These are phyloP conservation scores for Auricularia sp. DNA, from an alignment of 768 basidiomycete species.

Conservation along the genomic window DNA sequence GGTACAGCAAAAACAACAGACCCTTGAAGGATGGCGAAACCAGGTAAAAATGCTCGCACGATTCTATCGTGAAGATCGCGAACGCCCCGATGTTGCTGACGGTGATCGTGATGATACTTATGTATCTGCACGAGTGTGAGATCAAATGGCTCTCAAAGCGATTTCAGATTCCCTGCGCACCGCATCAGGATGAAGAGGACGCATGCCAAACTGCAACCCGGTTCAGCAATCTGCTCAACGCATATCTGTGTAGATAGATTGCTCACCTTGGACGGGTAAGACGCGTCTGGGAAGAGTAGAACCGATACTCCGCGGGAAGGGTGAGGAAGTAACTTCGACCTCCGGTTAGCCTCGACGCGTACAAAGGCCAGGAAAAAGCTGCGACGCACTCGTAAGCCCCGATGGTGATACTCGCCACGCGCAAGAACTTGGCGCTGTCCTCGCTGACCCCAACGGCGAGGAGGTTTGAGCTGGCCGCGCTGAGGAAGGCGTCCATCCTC, in stretches of 20 bases:
- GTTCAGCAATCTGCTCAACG: neutral
- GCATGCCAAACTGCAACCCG: slow-evolving; percentile 25
- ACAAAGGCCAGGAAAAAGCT: neutral
- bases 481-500: no score
- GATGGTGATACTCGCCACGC: slow-evolving; percentile 27
- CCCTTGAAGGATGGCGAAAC: slow-evolving; percentile 55
- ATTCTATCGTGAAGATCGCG: slow-evolving; percentile 32
- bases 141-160: neutral
- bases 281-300: slow-evolving; percentile 20
- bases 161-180: slow-evolving; percentile 15
- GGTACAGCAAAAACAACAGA: slow-evolving; percentile 12
- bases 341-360: neutral
- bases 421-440: slow-evolving; percentile 16
- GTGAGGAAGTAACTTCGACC: slow-evolving; percentile 22
- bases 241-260: neutral
- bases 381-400: slow-evolving; percentile 28
- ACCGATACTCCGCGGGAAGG: slow-evolving; percentile 23
- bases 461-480: neutral
- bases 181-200: slow-evolving; percentile 41
- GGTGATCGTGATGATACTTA: slow-evolving; percentile 37
- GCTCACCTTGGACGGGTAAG: slow-evolving; percentile 19
- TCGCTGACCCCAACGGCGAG: neutral
- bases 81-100: slow-evolving; percentile 54
- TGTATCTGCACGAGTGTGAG: slow-evolving; percentile 22
- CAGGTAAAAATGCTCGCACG: slow-evolving; percentile 41